These are phyloP conservation scores for Pythium aristosporum DNA, from an alignment of 352 stramenopile species.

Conservation along the genomic window DNA sequence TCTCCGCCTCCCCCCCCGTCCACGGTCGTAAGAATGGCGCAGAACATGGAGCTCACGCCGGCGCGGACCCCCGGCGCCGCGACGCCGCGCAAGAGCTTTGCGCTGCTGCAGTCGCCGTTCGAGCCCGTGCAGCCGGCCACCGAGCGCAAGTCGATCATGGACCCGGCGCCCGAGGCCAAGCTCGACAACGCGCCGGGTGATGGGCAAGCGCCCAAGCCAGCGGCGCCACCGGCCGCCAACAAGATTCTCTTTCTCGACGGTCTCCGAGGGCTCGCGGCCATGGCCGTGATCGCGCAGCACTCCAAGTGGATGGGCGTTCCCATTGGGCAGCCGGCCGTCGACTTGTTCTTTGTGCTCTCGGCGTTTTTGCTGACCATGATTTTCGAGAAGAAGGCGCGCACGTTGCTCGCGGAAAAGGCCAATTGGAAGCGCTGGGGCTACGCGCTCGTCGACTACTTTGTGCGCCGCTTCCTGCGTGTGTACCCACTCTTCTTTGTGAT, in stretches of 20 bases:
- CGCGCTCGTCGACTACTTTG: slow-evolving; percentile 41
- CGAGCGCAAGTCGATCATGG: no score
- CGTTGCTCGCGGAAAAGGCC: slow-evolving; percentile 29
- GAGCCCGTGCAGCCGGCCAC: no score
- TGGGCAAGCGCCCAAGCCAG: no score
- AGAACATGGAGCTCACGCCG: no score
- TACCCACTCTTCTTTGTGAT: slow-evolving; percentile 47
- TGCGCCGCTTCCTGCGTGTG: slow-evolving; percentile 44
- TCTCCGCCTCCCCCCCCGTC: no score
- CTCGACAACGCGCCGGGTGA: no score
- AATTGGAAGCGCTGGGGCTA: slow-evolving; percentile 30
- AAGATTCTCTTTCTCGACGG: slow-evolving; percentile 37
- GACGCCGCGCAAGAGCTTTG: no score
- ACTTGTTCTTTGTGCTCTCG: slow-evolving; percentile 59
- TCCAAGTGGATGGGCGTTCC: slow-evolving; percentile 38
- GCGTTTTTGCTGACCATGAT: slow-evolving; percentile 53
- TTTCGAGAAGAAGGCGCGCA: slow-evolving; percentile 44
- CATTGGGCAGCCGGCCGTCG: slow-evolving; percentile 39
- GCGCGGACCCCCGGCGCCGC: no score
- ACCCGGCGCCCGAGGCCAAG: no score
- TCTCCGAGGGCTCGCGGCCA: slow-evolving; percentile 27
- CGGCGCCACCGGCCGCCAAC: not conserved
- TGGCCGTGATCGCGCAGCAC: slow-evolving; percentile 26
- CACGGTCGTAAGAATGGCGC: no score
- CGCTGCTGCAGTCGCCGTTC: no score